A percentile compares a stretch with the other conserved stretches of the same genome.
phyloP scores from a whole-genome alignment of 306 rosid genomes.

The Chamaecrista fasciculata region DNA sequence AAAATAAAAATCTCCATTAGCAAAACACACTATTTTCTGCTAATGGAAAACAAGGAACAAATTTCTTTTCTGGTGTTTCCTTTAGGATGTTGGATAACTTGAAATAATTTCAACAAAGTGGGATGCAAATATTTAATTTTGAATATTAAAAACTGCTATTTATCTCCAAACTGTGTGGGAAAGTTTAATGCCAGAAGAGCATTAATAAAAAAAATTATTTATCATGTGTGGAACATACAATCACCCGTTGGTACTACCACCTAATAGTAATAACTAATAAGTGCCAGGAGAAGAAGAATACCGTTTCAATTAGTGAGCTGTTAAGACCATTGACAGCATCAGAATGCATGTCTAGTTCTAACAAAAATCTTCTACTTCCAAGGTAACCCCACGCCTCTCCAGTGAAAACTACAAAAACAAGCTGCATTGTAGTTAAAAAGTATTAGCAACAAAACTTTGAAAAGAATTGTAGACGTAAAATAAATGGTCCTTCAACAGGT shows the following conservation, averaged over 20 bases:
- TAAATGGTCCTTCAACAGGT: conserved; percentile 13
- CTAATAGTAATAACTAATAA: conserved; percentile 17
- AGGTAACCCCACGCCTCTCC: conserved; percentile 98
- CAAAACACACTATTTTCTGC: not conserved
- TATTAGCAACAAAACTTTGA: conserved; percentile 34
- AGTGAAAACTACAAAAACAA: conserved; percentile 78
- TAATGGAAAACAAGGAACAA: not conserved
- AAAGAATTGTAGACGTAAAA: not conserved
- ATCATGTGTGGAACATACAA: conserved; percentile 1
- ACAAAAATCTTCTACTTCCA: conserved; percentile 90
- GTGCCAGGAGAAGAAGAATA: conserved; percentile 35
- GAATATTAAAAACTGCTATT: not conserved
- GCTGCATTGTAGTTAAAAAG: conserved; percentile 61
- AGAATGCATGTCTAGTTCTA: conserved; percentile 81
- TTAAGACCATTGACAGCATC: conserved; percentile 80
- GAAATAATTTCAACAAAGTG: not conserved
- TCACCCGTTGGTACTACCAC: conserved; percentile 20
- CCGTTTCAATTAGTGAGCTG: conserved; percentile 69
- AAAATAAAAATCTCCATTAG: not conserved
- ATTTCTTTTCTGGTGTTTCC: not conserved
- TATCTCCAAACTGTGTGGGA: not conserved
- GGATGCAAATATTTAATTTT: not conserved
- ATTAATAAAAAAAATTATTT: not conserved
- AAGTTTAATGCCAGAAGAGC: conserved; percentile 6
- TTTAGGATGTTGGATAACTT: not conserved